Evolutionary conservation across 1,139 yeast species (phyloP).

Genomic region (Wickerhamomyces sp.): DNA sequence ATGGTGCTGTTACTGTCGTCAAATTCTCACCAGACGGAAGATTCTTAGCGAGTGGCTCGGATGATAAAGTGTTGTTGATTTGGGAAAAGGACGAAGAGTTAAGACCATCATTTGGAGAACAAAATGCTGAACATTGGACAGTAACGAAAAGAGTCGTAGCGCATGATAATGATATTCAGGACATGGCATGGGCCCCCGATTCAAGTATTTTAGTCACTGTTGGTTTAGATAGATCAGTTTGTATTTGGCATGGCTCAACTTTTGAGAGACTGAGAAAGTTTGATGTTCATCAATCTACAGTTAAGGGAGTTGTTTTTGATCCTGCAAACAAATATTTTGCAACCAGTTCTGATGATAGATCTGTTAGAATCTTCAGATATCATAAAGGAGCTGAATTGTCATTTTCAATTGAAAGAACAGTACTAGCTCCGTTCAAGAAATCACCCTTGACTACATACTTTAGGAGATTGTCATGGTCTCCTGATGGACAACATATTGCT

Average conservation of each 20-base stretch:
- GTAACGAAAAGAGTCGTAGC: conserved; percentile 89
- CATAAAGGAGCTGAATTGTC: conserved; percentile 75
- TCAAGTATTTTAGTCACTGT: conserved; percentile 85
- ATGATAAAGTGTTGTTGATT: conserved; percentile 83
- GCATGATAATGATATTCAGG: conserved; percentile 96
- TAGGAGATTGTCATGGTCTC: conserved; percentile 93
- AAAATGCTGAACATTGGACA: conserved; percentile 87
- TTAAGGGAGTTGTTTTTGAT: conserved; percentile 93
- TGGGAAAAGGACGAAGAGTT: conserved; percentile 86
- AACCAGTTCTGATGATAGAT: conserved; percentile 92
- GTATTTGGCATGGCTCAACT: conserved; percentile 90
- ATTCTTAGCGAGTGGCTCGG: conserved; percentile 90
- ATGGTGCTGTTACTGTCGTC: conserved; percentile 92
- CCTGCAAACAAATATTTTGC: conserved; percentile 98
- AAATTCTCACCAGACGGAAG: conserved; percentile 90
- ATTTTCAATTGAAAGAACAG: conserved; percentile 80
- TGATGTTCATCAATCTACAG: conserved; percentile 92
- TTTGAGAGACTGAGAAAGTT: conserved; percentile 86
- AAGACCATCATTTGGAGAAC: conserved; percentile 46
- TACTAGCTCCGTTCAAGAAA: conserved; percentile 77
- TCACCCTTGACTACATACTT: conserved; percentile 93
- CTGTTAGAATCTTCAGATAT: conserved; percentile 81
- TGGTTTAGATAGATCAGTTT: conserved; percentile 86
- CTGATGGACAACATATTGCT: conserved; percentile 95
- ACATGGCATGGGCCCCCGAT: conserved; percentile 97